Evolutionary conservation across 805 yeast genomes (phyloP), one percentile per base, ranked within the genome.

Genomic region (Aciculoconidium aculeatum): DNA sequence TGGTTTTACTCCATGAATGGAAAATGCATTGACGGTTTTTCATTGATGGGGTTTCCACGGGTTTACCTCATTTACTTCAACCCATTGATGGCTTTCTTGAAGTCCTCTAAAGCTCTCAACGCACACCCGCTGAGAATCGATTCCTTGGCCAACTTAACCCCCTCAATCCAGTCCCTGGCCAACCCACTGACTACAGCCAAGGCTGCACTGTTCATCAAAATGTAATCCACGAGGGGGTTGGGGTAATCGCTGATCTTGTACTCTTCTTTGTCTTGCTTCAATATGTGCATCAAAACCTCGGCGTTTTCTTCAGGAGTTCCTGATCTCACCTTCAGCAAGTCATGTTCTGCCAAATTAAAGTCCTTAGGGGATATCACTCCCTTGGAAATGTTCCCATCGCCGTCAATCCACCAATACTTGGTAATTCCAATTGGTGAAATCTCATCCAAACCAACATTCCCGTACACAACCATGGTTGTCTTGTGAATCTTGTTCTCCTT

Each of bases 291-390:
- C 28, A 87, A 68, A 1, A 68, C 41, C 2, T 45, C 58, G 0
- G 98, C 96, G 52, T 92, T 92, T 47, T 85, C 86, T 18, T 63
- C 65, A 0, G 98, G 95, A 0, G 96, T 84, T 5, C 95, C 92
- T 1, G 95, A 81, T 24, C 71, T 69, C 11, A 92, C 96, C 3
- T 65, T 58, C 4, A 57, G 59, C 21, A 92, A 62, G 1, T 76
- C 51, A 58, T 87, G 95, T 38, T 79, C 81, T 14, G 76, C 70
- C 23, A 92, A 63, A 1, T 87, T 94, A 47, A 92, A 92, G 58
- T 87, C 94, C 13, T 58, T 50, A 2, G 98, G 97, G 7, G 67
- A 61, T 2, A 83, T 40, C 23, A 57, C 63, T 26, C 67, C 66
- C 11, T 56, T 55, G 6, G 65, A 54, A 15, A 74, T 61, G 13